Evolutionary conservation across 2,329 filamentous ascomycete genomes (phyloP).

Genomic region (Xenoacremonium recifei): DNA sequence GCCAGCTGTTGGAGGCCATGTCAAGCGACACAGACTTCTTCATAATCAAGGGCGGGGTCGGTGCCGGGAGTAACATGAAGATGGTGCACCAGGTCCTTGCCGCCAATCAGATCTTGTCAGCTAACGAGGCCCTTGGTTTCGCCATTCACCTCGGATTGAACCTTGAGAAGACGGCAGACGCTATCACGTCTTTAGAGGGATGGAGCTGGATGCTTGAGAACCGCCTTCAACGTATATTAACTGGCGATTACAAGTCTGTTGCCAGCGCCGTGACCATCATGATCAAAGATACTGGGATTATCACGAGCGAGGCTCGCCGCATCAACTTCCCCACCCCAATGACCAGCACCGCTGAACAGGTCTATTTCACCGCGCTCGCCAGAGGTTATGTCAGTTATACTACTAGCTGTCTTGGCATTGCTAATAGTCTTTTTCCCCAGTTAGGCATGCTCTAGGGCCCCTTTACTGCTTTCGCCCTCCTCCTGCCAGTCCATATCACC

Average conservation of each 20-base stretch:
- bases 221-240: constrained; percentile 53
- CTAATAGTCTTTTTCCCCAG: constrained; percentile 1
- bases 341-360: constrained; percentile 61
- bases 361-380: constrained; percentile 58
- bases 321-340: constrained; percentile 59
- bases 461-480: constrained; percentile 8
- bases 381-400: constrained; percentile 44
- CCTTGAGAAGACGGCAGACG: constrained; percentile 37
- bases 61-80: constrained; percentile 66
- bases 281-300: constrained; percentile 62
- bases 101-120: constrained; percentile 60
- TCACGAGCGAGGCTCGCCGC: constrained; percentile 62
- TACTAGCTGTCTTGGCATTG: constrained; percentile 3
- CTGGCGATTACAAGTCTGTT: constrained; percentile 50
- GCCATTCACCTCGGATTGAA: constrained; percentile 56
- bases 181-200: constrained; percentile 45
- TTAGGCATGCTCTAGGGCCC: constrained; percentile 3
- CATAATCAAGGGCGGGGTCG: constrained; percentile 58
- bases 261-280: constrained; percentile 61
- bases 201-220: constrained; percentile 65
- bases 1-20: constrained; percentile 61
- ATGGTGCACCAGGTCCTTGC: constrained; percentile 67
- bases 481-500: constrained; percentile 8
- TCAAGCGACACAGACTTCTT: constrained; percentile 61
- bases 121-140: constrained; percentile 60